phyloP scores from a whole-genome alignment of 768 basidiomycete genomes.

The Termitomyces sp. region DNA sequence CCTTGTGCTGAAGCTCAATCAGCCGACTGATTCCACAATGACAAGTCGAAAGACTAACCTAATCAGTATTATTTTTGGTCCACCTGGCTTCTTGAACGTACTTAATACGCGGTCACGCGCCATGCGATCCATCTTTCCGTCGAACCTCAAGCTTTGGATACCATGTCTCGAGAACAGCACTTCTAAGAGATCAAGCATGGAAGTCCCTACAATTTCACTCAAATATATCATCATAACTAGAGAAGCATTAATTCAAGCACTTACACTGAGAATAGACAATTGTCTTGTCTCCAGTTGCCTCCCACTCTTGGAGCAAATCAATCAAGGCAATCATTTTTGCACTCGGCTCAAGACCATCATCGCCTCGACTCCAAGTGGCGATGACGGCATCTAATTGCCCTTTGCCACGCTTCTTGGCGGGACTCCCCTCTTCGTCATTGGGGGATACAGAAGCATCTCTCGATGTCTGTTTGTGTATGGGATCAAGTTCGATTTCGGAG shows the following conservation, averaged over 20 bases:
- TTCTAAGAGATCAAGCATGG: slow-evolving; percentile 64
- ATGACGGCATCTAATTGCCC: slow-evolving; percentile 39
- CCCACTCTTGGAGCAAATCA: slow-evolving; percentile 52
- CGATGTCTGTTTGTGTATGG: not conserved
- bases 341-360: slow-evolving; percentile 59
- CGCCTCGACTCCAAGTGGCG: slow-evolving; percentile 52
- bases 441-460: slow-evolving; percentile 6
- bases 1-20: slow-evolving; percentile 37
- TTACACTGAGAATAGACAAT: slow-evolving; percentile 69
- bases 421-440: slow-evolving; percentile 20
- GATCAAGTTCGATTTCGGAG: slow-evolving; percentile 19
- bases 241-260: slow-evolving; percentile 9
- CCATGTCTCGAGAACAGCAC: slow-evolving; percentile 54
- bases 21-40: not conserved
- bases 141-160: slow-evolving; percentile 54
- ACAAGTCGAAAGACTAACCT: slow-evolving; percentile 28
- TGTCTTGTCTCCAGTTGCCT: slow-evolving; percentile 57
- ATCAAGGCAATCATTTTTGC: slow-evolving; percentile 63
- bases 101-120: slow-evolving; percentile 44
- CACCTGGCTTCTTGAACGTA: slow-evolving; percentile 48
- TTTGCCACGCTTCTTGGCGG: slow-evolving; percentile 13
- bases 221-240: not conserved
- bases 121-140: slow-evolving; percentile 59
- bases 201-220: slow-evolving; percentile 47
- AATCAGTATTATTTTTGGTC: slow-evolving; percentile 61